Evolutionary conservation across 2,329 filamentous ascomycete genomes (phyloP), one percentile per base, ranked within the genome.

Genomic region (Paecilomyces dactylethromorphus): DNA sequence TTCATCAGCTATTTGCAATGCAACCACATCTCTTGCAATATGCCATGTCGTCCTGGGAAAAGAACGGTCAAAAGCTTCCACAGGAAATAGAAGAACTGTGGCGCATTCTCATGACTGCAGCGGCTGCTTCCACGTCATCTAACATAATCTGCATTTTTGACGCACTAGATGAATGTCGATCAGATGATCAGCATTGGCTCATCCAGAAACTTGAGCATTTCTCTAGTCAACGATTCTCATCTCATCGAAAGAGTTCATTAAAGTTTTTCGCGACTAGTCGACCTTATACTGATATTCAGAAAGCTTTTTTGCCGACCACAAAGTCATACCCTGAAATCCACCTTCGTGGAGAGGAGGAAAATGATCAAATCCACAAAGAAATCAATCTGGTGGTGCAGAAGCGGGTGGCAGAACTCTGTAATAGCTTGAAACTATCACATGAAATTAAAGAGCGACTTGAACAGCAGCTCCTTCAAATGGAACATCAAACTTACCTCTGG

Each of bases 131-230:
- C 7, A 24, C 7, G 21, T 35, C 6, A 3, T 10, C 13, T 12
- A 24, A 35, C 6, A 54, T 29, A 3, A 45, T 35, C 0, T 57
- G 49, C n/a, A 50, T 54, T 15, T 45, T 54, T 2, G 56, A 57
- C 22, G 56, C 56, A 1, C 56, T 54, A 2, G 49, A 57, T 33
- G 56, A 57, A 49, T 57, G 56, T 24, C 24, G 29, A n/a, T 4
- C 13, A 18, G 18, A 7, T 21, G 56, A 57, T n/a, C 45, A 26
- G 24, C 8, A 39, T 15, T 29, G n/a, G 10, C 45, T 57, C 3
- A 57, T 54, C 53, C 21, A 53, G 3, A 57, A 57, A 32, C 56
- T 57, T 3, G 12, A 53, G 4, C 13, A 53, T 6, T 53, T 24
- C 22, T 29, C 53, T 26, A 21, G 8, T n/a, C 8, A 26, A 3